These are phyloP conservation scores for Naganishia albida DNA, from an alignment of 1,284 basidiomycete genomes.

Conservation along the genomic window DNA sequence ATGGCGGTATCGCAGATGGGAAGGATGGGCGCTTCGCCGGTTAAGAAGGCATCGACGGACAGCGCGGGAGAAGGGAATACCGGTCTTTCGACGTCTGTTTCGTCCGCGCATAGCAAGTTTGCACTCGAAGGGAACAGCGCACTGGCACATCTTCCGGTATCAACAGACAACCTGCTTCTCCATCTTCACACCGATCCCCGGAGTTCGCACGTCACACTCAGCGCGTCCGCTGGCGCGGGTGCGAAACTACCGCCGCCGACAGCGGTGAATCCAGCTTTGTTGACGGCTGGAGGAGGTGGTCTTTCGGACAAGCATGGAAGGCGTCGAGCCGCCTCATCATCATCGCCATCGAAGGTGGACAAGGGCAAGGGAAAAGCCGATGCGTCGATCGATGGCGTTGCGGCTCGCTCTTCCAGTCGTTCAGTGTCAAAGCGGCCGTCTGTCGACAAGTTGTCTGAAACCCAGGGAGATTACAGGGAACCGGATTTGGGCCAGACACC, in stretches of 20 bases:
- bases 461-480: neutral
- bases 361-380: slow-evolving; percentile 21
- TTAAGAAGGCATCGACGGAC: slow-evolving; percentile 1
- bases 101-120: neutral
- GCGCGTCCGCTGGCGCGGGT: slow-evolving; percentile 34
- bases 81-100: neutral
- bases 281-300: slow-evolving; percentile 12
- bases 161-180: slow-evolving; percentile 47
- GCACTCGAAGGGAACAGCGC: neutral
- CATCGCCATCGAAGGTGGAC: slow-evolving; percentile 27
- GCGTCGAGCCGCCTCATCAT: slow-evolving; percentile 16
- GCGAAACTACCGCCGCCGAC: slow-evolving; percentile 25
- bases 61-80: neutral
- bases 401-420: neutral
- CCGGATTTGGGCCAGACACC: neutral
- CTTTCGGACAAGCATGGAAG: neutral
- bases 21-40: slow-evolving; percentile 4
- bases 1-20: neutral
- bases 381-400: neutral
- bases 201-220: slow-evolving; percentile 49
- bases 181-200: slow-evolving; percentile 50
- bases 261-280: slow-evolving; percentile 20
- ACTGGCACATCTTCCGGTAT: slow-evolving; percentile 22
- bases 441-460: neutral
- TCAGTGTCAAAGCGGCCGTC: slow-evolving; percentile 5